These are phyloP conservation scores for Oryza glaberrima DNA, from an alignment of 176 grass and related monocot species.

Conservation along the genomic window DNA sequence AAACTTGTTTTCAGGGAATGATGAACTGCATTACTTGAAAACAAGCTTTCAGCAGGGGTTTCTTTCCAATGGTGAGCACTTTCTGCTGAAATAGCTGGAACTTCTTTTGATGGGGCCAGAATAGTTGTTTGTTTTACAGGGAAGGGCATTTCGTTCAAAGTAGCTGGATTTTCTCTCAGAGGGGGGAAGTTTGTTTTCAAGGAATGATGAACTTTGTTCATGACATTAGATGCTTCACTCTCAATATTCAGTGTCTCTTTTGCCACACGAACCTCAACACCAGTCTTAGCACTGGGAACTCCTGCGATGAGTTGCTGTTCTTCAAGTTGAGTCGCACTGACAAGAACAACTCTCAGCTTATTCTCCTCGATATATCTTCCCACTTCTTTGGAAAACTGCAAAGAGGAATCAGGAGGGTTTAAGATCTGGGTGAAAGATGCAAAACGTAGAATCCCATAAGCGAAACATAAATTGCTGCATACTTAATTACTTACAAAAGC, in stretches of 20 bases:
- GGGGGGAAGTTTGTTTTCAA: constrained; percentile 36
- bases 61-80: constrained; percentile 42
- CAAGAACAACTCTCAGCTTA: constrained; percentile 76
- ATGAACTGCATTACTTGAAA: constrained; percentile 40
- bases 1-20: constrained; percentile 36
- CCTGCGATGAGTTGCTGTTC: constrained; percentile 32
- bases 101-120: constrained; percentile 44
- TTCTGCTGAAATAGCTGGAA: constrained; percentile 37
- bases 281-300: constrained; percentile 24
- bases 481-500: constrained; percentile 64
- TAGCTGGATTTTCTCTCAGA: constrained; percentile 48
- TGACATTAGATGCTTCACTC: constrained; percentile 45
- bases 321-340: constrained; percentile 50
- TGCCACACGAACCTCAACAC: constrained; percentile 27
- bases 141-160: constrained; percentile 39
- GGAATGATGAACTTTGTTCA: constrained; percentile 33
- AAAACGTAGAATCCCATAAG: neutral
- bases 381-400: constrained; percentile 84
- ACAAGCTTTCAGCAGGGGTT: constrained; percentile 31
- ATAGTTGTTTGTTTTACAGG: constrained; percentile 44
- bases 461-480: constrained; percentile 25
- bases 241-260: constrained; percentile 40
- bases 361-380: constrained; percentile 79
- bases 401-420: constrained; percentile 28
- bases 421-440: constrained; percentile 15